Conservation (phyloP, 345 rosid genomes). For the Mercurialis annua region DNA sequence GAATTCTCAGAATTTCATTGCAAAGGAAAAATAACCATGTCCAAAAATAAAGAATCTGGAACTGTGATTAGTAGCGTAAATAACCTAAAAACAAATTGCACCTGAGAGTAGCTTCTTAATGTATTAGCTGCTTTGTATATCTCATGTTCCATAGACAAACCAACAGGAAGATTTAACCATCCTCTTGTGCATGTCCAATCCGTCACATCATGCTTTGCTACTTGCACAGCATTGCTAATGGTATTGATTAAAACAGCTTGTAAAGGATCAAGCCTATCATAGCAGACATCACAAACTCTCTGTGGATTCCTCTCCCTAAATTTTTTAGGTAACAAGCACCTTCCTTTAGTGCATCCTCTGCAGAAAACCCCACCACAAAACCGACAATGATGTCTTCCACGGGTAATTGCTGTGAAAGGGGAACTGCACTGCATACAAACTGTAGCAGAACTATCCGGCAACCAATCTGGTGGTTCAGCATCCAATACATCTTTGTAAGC, state of each 20-base stretch:
- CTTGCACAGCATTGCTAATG: constrained; percentile 88
- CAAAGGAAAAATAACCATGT: background rate
- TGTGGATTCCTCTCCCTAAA: constrained; percentile 91
- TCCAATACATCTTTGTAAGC: constrained; percentile 72
- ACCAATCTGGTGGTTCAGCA: constrained; percentile 94
- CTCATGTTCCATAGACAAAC: constrained; percentile 92
- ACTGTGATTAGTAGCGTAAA: constrained; percentile 52
- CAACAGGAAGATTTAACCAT: constrained; percentile 92
- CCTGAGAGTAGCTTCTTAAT: constrained; percentile 66
- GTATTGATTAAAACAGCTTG: constrained; percentile 75
- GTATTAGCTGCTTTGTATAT: constrained; percentile 88
- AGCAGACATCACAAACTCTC: constrained; percentile 90
- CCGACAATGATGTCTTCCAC: constrained; percentile 98
- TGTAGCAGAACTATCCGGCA: constrained; percentile 76
- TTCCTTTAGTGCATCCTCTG: constrained; percentile 73
- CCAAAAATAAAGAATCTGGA: constrained; percentile 28
- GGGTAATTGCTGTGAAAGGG: constrained; percentile 70
- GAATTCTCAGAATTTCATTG: too few relatives aligned
- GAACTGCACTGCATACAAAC: constrained; percentile 79
- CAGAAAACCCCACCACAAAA: constrained; percentile 95
- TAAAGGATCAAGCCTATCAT: constrained; percentile 92
- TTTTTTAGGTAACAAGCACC: constrained; percentile 74
- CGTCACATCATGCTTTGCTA: constrained; percentile 84
- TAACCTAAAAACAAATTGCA: constrained; percentile 27
- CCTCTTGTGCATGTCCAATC: constrained; percentile 95